A percentile compares a stretch with the other conserved stretches of the same genome.
Evolutionary conservation across 2,329 filamentous ascomycete species (phyloP).

Genomic region (Pyrenochaeta sp.): DNA sequence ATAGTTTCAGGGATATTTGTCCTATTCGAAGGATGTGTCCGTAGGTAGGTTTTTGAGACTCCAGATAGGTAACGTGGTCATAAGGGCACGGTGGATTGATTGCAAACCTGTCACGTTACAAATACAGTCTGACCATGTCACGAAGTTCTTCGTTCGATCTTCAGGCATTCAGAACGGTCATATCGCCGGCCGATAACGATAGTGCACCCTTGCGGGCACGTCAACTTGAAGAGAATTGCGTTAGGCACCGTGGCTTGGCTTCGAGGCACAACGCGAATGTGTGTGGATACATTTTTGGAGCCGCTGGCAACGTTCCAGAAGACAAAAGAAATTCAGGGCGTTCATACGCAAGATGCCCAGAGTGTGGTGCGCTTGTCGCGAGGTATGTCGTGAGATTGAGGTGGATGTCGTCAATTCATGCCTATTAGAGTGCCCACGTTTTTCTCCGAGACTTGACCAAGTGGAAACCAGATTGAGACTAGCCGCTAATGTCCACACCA

Average conservation of each 20-base stretch:
- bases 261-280: background rate
- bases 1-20: background rate
- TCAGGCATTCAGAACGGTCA: background rate
- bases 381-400: background rate
- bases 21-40: background rate
- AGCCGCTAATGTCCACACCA: background rate
- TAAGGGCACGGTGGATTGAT: background rate
- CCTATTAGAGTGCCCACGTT: background rate
- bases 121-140: background rate
- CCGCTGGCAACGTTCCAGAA: background rate
- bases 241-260: constrained; percentile 25
- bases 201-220: constrained; percentile 24
- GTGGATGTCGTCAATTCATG: background rate
- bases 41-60: background rate
- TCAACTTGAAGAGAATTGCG: constrained; percentile 25
- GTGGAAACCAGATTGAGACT: background rate
- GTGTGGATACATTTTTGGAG: background rate
- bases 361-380: background rate
- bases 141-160: background rate
- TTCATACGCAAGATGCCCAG: background rate
- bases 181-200: constrained; percentile 11
- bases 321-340: background rate
- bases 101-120: background rate
- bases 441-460: background rate
- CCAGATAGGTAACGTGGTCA: background rate